Percentiles rank a stretch among this genome's conserved stretches.
Evolutionary conservation across 495 filamentous ascomycete species (phyloP).

Genomic region (Penicillium herquei): DNA sequence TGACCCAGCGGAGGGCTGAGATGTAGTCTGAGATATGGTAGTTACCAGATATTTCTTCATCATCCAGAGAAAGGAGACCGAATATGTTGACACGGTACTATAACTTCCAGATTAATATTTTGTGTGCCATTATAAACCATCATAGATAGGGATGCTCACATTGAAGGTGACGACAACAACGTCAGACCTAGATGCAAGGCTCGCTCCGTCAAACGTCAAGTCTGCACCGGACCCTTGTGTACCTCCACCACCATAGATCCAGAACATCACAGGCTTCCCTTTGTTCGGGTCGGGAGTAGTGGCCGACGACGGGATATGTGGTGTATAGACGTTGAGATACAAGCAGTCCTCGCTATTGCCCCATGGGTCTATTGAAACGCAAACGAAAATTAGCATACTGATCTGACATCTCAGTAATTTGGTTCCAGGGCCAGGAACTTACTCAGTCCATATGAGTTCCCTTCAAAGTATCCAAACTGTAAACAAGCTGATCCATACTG

Average conservation of each 20-base stretch:
- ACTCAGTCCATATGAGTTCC: neutral
- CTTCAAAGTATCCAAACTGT: neutral
- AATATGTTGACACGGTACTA: neutral
- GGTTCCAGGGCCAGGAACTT: too few relatives aligned
- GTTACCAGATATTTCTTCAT: neutral
- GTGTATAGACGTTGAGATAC: neutral
- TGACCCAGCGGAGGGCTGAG: conserved; percentile 33
- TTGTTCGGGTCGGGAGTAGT: neutral
- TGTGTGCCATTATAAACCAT: too few relatives aligned
- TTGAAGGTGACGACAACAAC: neutral
- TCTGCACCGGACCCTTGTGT: neutral
- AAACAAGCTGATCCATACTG: neutral
- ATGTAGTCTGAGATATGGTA: neutral
- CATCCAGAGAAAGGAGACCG: neutral
- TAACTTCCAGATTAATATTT: too few relatives aligned
- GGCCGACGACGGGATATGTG: neutral
- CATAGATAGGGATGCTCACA: too few relatives aligned
- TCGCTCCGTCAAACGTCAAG: neutral
- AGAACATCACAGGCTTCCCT: neutral
- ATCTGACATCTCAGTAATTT: too few relatives aligned
- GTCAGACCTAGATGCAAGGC: neutral
- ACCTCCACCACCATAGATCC: neutral
- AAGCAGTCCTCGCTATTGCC: neutral
- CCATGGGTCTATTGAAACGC: neutral
- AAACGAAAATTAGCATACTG: too few relatives aligned